Percentiles rank a stretch among this genome's conserved stretches.
Conservation (phyloP, 2,329 filamentous ascomycete species). For the Cladosporium phlei region DNA sequence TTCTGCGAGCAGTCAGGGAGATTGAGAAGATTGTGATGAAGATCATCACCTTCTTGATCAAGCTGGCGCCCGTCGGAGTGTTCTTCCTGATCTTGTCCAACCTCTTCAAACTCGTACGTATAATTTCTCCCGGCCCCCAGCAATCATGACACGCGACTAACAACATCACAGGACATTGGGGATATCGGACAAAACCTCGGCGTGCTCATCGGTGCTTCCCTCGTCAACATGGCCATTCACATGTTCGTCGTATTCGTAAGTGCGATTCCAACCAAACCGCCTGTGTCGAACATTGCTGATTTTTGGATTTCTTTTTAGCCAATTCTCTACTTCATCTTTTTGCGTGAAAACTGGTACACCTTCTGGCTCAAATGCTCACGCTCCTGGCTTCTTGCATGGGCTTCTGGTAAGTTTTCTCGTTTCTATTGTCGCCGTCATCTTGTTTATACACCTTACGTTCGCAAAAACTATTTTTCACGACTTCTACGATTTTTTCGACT, state of each 20-base stretch:
- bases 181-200: constrained; percentile 49
- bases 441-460: no score
- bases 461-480: no score
- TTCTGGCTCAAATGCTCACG: constrained; percentile 47
- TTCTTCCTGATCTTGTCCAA: constrained; percentile 53
- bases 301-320: no score
- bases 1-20: constrained; percentile 44
- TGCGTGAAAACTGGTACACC: constrained; percentile 44
- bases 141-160: no score
- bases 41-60: constrained; percentile 47
- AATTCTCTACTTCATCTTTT: constrained; percentile 39
- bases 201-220: constrained; percentile 45
- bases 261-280: no score
- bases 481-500: no score
- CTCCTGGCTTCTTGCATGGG: constrained; percentile 54
- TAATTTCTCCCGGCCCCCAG: no score
- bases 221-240: constrained; percentile 43
- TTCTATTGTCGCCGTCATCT: no score
- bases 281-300: no score
- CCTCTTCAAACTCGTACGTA: constrained; percentile 46
- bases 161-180: no score
- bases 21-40: constrained; percentile 46
- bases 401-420: no score
- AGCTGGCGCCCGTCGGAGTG: constrained; percentile 48
- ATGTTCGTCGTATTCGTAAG: constrained; percentile 1